Conservation (phyloP, 345 rosid genomes). For the Camelina hispida region DNA sequence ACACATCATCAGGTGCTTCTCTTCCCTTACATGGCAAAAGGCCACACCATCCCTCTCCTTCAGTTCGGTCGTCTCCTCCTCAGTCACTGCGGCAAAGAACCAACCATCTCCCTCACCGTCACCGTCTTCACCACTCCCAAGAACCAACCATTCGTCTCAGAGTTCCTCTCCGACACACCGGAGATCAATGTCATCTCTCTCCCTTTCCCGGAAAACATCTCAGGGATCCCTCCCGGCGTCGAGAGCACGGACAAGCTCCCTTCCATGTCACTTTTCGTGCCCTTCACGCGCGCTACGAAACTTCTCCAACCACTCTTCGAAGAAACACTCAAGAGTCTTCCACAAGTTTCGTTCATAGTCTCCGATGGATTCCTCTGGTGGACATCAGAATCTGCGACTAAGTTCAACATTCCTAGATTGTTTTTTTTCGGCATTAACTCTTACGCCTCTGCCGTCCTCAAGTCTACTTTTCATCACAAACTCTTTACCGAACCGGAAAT, state of each 20-base stretch:
- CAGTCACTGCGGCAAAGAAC: conserved; percentile 37
- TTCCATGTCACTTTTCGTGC: conserved; percentile 56
- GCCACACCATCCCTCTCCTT: conserved; percentile 80
- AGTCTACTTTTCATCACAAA: conserved; percentile 3
- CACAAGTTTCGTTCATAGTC: conserved; percentile 58
- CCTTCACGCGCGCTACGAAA: conserved; percentile 61
- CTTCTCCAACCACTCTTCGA: conserved; percentile 66
- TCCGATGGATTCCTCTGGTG: conserved; percentile 85
- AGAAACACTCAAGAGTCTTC: conserved; percentile 46
- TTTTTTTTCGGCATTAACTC: conserved; percentile 56
- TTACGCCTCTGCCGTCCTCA: conserved; percentile 33
- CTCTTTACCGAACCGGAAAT: conserved; percentile 32
- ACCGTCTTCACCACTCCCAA: conserved; percentile 76
- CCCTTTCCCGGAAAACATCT: conserved; percentile 55
- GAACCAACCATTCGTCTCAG: conserved; percentile 58
- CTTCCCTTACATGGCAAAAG: conserved; percentile 86
- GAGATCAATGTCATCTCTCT: conserved; percentile 52
- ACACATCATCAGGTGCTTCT: conserved; percentile 53
- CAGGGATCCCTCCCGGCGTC: conserved; percentile 54
- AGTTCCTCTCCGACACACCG: conserved; percentile 47
- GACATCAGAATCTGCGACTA: conserved; percentile 68
- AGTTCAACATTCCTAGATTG: conserved; percentile 64
- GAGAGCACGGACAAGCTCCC: conserved; percentile 81
- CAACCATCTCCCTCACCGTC: conserved; percentile 37
- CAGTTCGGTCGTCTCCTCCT: conserved; percentile 67